Evolutionary conservation across 345 rosid species (phyloP), one percentile per base, ranked within the genome.

Genomic region (Kernera saxatilis): DNA sequence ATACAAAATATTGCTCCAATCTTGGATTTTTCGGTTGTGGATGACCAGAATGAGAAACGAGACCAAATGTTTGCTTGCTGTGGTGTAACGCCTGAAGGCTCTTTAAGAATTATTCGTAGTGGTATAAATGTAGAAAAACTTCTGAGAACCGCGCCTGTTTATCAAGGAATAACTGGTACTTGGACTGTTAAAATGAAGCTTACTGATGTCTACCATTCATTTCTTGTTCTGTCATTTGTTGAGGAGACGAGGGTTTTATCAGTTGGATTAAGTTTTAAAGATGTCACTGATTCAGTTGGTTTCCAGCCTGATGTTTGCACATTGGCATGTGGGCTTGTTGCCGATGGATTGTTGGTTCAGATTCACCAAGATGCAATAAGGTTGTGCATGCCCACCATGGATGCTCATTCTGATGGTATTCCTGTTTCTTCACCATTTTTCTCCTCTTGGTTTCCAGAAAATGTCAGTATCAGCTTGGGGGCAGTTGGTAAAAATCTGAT

Each of bases 81-180:
- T 84, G 99, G 99, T 63, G 90, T 84, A 72, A 86, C 96, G n/a
- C 91, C 95, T 17, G 98, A 91, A 78, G 99, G 98, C 56, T 94
- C 99, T 64, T 80, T 94, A 70, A 88, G 99, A 81, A 84, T 89
- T 80, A 87, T 91, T 69, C 84, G 92, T 22, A 89, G 82, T 84
- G 99, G 99, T 44, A 84, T 83, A 73, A 85, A 75, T 81, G 88
- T 91, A 60, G 99, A 94, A 75, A 91, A 87, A 67, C 84, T 94
- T 64, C 57, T 91, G 77, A 89, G 72, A 82, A 94, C 99, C 49
- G 90, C 90, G 2, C 84, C 98, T 39, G 85, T 85, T 33, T 94
- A 94, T 86, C 98, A 84, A 78, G 99, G 99, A 46, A 73, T 94
- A 78, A 91, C 91, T 48, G 97, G 96, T 77, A 86, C 88, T 49